Percentiles rank a stretch among this genome's conserved stretches.
These are phyloP conservation scores for Phytophthora syringae DNA, from an alignment of 352 stramenopile genomes.

Conservation along the genomic window DNA sequence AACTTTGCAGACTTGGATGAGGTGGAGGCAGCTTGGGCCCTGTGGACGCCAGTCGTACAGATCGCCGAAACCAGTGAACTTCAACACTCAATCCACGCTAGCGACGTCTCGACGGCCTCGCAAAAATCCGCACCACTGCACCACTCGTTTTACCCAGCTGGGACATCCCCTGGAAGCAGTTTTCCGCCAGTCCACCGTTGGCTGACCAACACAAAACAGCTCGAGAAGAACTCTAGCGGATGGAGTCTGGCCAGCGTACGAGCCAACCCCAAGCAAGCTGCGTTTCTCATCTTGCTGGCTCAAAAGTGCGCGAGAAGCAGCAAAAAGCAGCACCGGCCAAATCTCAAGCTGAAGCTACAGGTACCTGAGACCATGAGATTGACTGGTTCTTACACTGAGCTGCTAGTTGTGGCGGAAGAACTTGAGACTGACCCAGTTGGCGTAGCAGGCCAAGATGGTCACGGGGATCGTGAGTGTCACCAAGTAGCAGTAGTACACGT, in stretches of 20 bases:
- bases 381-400: neutral
- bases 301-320: constrained; percentile 65
- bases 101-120: neutral
- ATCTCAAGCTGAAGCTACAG: constrained; percentile 1
- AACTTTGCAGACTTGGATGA: constrained; percentile 67
- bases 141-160: constrained; percentile 11
- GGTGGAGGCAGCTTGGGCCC: constrained; percentile 60
- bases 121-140: neutral
- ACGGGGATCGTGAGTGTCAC: constrained; percentile 80
- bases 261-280: constrained; percentile 67
- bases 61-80: constrained; percentile 23
- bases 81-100: neutral
- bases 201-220: neutral
- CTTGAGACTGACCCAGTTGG: constrained; percentile 88
- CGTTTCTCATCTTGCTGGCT: constrained; percentile 67
- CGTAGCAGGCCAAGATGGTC: constrained; percentile 78
- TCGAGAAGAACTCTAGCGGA: constrained; percentile 30
- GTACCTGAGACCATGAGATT: neutral
- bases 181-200: neutral
- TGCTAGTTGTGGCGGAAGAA: constrained; percentile 87
- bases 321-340: constrained; percentile 1
- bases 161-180: constrained; percentile 27
- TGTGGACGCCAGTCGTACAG: constrained; percentile 72
- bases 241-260: constrained; percentile 67
- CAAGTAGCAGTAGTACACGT: constrained; percentile 86